These are phyloP conservation scores for Alternaria arborescens DNA, from an alignment of 2,329 filamentous ascomycete genomes.

Conservation along the genomic window DNA sequence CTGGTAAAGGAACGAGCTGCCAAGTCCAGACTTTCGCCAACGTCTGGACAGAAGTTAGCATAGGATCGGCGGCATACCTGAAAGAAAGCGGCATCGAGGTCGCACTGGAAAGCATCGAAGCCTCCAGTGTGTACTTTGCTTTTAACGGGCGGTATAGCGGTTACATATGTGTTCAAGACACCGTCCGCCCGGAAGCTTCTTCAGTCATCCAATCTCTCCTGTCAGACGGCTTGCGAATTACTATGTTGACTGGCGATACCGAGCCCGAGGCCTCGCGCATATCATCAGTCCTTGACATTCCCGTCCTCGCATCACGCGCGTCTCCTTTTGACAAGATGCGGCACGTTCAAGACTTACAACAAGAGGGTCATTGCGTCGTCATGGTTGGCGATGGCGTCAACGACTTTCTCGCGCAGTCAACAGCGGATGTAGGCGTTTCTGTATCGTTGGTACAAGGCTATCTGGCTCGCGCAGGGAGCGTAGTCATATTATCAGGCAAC, in stretches of 20 bases:
- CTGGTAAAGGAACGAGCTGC: background rate
- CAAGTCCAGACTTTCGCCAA: background rate
- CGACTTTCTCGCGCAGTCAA: slow-evolving; percentile 11
- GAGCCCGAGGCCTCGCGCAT: slow-evolving; percentile 9
- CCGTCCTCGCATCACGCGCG: slow-evolving; percentile 12
- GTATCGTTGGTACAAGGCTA: slow-evolving; percentile 14
- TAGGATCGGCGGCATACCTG: background rate
- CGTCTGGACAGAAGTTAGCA: background rate
- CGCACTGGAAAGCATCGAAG: background rate
- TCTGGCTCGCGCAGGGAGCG: slow-evolving; percentile 10
- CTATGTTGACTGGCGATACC: slow-evolving; percentile 17
- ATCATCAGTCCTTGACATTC: slow-evolving; percentile 5
- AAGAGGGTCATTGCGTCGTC: slow-evolving; percentile 9
- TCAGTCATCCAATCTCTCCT: background rate
- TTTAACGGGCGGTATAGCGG: background rate
- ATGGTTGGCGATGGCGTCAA: slow-evolving; percentile 19
- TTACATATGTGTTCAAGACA: background rate
- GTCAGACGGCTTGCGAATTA: background rate
- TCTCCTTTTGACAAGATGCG: slow-evolving; percentile 14
- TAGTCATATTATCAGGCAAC: slow-evolving; percentile 11
- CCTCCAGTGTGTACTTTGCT: background rate
- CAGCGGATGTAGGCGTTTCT: slow-evolving; percentile 15
- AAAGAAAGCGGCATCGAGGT: background rate
- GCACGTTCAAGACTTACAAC: slow-evolving; percentile 8
- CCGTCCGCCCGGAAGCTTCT: background rate